These are phyloP conservation scores for Primulina huaijiensis DNA, from an alignment of 257 asterid species.

Conservation along the genomic window DNA sequence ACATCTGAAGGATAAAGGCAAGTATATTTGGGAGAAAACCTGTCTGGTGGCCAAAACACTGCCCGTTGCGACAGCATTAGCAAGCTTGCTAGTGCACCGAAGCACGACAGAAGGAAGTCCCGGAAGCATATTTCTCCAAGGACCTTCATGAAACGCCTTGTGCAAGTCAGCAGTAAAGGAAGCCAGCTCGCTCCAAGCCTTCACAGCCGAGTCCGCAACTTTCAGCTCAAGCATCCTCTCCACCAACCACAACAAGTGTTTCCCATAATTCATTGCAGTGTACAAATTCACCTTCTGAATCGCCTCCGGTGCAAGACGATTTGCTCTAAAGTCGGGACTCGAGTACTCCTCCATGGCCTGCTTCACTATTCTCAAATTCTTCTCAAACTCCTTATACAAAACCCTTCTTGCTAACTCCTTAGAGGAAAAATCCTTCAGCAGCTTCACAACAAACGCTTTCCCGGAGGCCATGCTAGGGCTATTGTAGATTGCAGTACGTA, in stretches of 20 bases:
- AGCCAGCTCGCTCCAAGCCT: slow-evolving; percentile 79
- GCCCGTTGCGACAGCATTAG: slow-evolving; percentile 71
- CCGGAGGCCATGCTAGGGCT: slow-evolving; percentile 69
- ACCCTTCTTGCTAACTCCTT: slow-evolving; percentile 65
- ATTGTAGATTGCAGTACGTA: slow-evolving; percentile 61
- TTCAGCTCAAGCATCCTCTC: slow-evolving; percentile 96
- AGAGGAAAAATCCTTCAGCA: slow-evolving; percentile 78
- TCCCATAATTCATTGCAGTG: slow-evolving; percentile 70
- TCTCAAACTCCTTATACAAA: slow-evolving; percentile 64
- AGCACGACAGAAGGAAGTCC: slow-evolving; percentile 74
- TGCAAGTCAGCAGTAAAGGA: slow-evolving; percentile 67
- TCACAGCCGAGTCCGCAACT: slow-evolving; percentile 85
- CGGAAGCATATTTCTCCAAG: slow-evolving; percentile 74
- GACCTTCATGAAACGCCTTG: slow-evolving; percentile 72
- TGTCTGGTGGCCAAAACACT: slow-evolving; percentile 65
- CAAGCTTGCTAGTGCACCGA: slow-evolving; percentile 82
- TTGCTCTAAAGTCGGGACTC: slow-evolving; percentile 86
- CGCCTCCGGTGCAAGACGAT: slow-evolving; percentile 83
- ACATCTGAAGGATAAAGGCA: slow-evolving; percentile 14
- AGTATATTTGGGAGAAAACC: slow-evolving; percentile 38
- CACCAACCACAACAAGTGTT: slow-evolving; percentile 82
- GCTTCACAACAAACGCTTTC: slow-evolving; percentile 84
- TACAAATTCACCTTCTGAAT: slow-evolving; percentile 88
- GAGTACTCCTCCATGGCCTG: slow-evolving; percentile 84
- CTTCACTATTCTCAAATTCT: slow-evolving; percentile 67